Conservation (phyloP, 75 land plant genomes). For the Ceratopteris richardii region DNA sequence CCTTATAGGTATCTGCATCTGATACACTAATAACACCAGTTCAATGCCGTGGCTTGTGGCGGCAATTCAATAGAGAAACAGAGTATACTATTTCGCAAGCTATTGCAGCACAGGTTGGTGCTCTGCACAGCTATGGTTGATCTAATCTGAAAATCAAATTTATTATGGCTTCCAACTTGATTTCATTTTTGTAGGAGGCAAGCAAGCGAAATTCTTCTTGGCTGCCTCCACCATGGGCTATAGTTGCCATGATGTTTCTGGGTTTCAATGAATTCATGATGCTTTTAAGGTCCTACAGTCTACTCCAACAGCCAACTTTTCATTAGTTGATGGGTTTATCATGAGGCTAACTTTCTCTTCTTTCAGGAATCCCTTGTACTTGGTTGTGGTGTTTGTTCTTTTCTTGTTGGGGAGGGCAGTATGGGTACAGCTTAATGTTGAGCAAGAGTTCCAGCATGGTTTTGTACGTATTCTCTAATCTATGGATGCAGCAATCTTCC, state of each 20-base stretch:
- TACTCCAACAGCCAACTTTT: no score
- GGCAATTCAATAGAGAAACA: conserved; percentile 77
- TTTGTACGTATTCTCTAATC: conserved; percentile 55
- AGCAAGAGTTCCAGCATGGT: conserved; percentile 71
- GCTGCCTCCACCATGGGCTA: conserved; percentile 94
- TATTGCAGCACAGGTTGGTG: conserved; percentile 66
- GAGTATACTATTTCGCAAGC: conserved; percentile 89
- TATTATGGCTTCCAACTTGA: no score
- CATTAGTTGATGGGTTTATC: no score
- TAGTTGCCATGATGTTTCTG: conserved; percentile 64
- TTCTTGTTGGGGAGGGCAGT: conserved; percentile 68
- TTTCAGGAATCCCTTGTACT: conserved; percentile 79
- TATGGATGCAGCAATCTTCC: no score
- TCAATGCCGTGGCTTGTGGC: conserved; percentile 80
- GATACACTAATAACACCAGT: conserved; percentile 71
- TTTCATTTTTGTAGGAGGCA: conserved; percentile 45
- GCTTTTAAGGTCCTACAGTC: conserved; percentile 69
- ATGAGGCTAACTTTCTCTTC: no score
- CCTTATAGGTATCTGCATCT: conserved; percentile 38
- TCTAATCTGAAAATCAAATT: no score
- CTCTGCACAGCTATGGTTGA: no score
- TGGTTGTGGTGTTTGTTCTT: conserved; percentile 60
- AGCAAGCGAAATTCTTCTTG: conserved; percentile 46
- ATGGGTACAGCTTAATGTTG: conserved; percentile 86
- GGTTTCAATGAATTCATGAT: conserved; percentile 94